Evolutionary conservation across 108 stramenopile genomes (phyloP).

Genomic region (Schizochytrium sp.): DNA sequence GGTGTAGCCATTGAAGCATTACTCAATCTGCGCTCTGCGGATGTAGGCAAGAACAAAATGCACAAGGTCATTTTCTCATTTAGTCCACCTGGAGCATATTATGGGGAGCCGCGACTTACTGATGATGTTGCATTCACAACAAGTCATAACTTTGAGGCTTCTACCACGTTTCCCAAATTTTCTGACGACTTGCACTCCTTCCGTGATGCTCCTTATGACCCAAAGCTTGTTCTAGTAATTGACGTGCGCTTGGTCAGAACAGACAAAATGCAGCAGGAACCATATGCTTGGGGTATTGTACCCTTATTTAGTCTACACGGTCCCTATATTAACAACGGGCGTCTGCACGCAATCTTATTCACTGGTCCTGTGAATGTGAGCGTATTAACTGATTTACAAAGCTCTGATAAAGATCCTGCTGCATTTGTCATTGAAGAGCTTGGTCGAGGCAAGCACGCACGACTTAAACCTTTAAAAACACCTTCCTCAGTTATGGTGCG

Average conservation of each 20-base stretch:
- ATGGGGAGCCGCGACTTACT: slow-evolving; percentile 40
- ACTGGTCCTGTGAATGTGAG: neutral
- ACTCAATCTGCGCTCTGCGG: neutral
- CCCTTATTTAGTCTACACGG: neutral
- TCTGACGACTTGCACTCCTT: neutral
- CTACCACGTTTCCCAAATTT: neutral
- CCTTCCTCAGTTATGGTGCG: neutral
- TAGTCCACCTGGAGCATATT: slow-evolving; percentile 19
- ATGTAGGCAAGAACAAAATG: neutral
- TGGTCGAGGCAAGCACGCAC: neutral
- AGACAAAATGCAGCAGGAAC: neutral
- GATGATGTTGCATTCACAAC: slow-evolving; percentile 35
- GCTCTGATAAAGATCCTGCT: neutral
- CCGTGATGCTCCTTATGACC: slow-evolving; percentile 28
- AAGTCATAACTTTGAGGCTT: neutral
- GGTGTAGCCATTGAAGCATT: neutral
- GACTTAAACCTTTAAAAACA: neutral
- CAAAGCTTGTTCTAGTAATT: neutral
- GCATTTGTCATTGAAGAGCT: neutral
- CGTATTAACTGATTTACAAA: slow-evolving; percentile 18
- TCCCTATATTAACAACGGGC: slow-evolving; percentile 28
- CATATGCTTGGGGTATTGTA: slow-evolving; percentile 5
- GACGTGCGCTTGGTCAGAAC: neutral
- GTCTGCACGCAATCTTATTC: neutral
- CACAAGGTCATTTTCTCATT: slow-evolving; percentile 54